Evolutionary conservation across 306 rosid genomes (phyloP), one percentile per base, ranked within the genome.

Genomic region (Lathyrus aphaca): DNA sequence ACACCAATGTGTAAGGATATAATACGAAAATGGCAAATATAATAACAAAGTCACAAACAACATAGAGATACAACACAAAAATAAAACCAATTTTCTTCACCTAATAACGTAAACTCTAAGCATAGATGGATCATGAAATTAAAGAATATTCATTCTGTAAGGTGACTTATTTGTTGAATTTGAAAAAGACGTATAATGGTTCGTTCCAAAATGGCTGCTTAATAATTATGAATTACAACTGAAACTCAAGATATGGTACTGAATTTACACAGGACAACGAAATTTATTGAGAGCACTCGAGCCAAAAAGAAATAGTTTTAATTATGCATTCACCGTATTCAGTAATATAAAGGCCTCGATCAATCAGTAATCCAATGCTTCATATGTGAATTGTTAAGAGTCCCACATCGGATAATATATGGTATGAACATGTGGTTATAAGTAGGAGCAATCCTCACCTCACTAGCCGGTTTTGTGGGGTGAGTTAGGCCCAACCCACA

Each of bases 1-100:
- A n/a, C 39, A 66, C 56, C 48, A 76, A 74, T 46, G 29, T 10
- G 57, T 19, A 35, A 35, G 39, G 39, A 7, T 35, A 35, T 35
- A 7, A 35, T 35, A 7, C 39, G 8, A 35, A 35, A 35, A 35
- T 35, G 39, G 8, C 39, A 68, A 55, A 59, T 73, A 30, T 19
- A 68, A 72, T 67, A 14, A 16, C 44, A 73, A 72, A 40, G 25
- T 46, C 49, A 39, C 4, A 66, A 46, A 48, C 19, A 48, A 48
- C 17, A 9, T 38, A 62, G 67, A 39, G 67, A 62, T 62, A 39
- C 30, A 37, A 8, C 14, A 59, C 10, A 59, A 30, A 35, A 35
- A 59, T 16, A 59, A 30, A 35, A 35, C 48, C 30, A 11, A 3
- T 62, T 11, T 27, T 57, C 29, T 37, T 59, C 25, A 5, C 37